Evolutionary conservation across 345 rosid genomes (phyloP).

Genomic region (Leavenworthia alabamica): DNA sequence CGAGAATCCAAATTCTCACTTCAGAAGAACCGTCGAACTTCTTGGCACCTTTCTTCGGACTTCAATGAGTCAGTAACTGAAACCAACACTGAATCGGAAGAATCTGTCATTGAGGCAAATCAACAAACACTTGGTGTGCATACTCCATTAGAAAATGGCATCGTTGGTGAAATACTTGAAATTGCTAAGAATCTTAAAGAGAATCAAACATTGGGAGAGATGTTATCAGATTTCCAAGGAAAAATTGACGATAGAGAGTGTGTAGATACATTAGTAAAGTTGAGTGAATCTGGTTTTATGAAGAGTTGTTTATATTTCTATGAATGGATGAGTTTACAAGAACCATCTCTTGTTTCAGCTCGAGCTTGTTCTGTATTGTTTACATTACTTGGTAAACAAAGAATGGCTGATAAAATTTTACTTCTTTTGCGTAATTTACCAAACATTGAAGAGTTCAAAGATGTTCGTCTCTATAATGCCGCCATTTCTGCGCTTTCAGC

Average conservation of each 20-base stretch:
- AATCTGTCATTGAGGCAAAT: neutral
- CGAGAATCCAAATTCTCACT: constrained; percentile 44
- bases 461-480: constrained; percentile 69
- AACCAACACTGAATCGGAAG: neutral
- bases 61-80: constrained; percentile 28
- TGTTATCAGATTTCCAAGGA: constrained; percentile 41
- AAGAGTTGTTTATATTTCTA: constrained; percentile 54
- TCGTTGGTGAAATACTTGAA: constrained; percentile 44
- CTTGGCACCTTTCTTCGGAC: constrained; percentile 56
- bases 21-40: constrained; percentile 58
- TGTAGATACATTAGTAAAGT: constrained; percentile 46
- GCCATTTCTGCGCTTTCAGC: constrained; percentile 63
- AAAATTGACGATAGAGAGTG: constrained; percentile 41
- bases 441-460: constrained; percentile 43
- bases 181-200: constrained; percentile 44
- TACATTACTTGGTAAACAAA: constrained; percentile 53
- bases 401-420: constrained; percentile 53
- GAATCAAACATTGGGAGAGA: constrained; percentile 66
- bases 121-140: constrained; percentile 24
- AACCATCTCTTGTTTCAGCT: constrained; percentile 55
- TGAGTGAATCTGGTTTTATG: constrained; percentile 53
- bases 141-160: constrained; percentile 1
- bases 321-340: constrained; percentile 86
- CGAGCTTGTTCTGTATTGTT: constrained; percentile 66
- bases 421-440: constrained; percentile 61